Base-by-base conservation (phyloP, 768 basidiomycete species). In the Boletus pseudopeckii region DNA sequence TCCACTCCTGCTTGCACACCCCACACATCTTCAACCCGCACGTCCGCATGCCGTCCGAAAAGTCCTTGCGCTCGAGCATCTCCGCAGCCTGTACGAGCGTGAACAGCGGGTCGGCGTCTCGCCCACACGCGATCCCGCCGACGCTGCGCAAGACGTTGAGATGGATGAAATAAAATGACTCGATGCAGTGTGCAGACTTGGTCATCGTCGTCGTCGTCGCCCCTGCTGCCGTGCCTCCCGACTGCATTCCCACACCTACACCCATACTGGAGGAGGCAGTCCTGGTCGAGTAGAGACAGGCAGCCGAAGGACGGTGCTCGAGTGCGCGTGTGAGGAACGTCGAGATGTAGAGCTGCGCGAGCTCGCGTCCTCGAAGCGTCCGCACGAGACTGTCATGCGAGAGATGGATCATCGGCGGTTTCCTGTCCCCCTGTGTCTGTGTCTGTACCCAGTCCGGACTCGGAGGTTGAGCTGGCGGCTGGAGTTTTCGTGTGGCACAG, bases 161-260 rank as follows among this genome's bases (percentile, higher is more conserved):
- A 74, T 80, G 81, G 72, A 90, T 82, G 66, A 83, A 87, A 70
- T 88, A 86, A 70, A 86, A 87, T 14, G 86, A 85, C 48, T 88
- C 85, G 53, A 73, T 71, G 68, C 88, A 90, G 28, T 47, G 68
- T 60, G 32, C 72, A 52, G 64, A 53, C 1, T 28, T n/a, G 41
- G 49, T 18, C 13, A 48, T 9, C 4, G 26, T 8, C 2, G 40
- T n/a, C 1, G 53, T n/a, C n/a, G n/a, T n/a, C n/a, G n/a, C n/a
- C n/a, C n/a, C n/a, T n/a, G n/a, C n/a, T n/a, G n/a, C 17, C 0
- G 39, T n/a, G 17, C 24, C 24, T 14, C 52, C 22, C 2, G 36
- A 30, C 4, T 30, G 15, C 7, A 48, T 50, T 20, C 26, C 18
- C 33, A 28, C 14, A 15, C 52, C 32, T 9, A 17, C 4, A 10